Evolutionary conservation across 768 basidiomycete species (phyloP).

Genomic region (Calocera cornea): DNA sequence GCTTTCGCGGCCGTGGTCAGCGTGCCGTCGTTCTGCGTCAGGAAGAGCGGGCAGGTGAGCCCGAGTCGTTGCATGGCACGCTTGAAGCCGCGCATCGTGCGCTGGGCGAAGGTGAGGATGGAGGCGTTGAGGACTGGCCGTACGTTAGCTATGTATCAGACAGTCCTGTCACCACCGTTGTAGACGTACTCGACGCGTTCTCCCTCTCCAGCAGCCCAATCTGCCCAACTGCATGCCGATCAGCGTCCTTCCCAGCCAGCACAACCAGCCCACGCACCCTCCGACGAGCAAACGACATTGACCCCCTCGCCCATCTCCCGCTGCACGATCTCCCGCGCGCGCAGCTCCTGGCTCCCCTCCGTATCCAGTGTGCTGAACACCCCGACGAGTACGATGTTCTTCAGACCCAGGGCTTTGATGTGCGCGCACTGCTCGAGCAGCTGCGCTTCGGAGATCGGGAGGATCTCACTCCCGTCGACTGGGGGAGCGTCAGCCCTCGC

Average conservation of each 20-base stretch:
- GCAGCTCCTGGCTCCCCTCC: constrained; percentile 35
- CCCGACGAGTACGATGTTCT: constrained; percentile 34
- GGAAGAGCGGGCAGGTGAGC: constrained; percentile 32
- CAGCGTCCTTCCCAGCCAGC: background rate
- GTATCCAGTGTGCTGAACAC: constrained; percentile 23
- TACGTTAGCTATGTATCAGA: background rate
- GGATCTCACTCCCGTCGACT: constrained; percentile 35
- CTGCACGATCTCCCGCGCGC: constrained; percentile 33
- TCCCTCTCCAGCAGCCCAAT: constrained; percentile 50
- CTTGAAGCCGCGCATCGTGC: constrained; percentile 42
- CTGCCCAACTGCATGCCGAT: constrained; percentile 33
- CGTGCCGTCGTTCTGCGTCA: constrained; percentile 25
- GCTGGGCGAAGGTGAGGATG: constrained; percentile 43
- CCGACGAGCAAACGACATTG: constrained; percentile 41
- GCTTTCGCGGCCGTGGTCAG: constrained; percentile 28
- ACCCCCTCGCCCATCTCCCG: constrained; percentile 28
- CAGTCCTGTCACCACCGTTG: background rate
- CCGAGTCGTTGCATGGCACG: constrained; percentile 35
- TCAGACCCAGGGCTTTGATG: constrained; percentile 25
- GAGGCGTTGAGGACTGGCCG: constrained; percentile 49
- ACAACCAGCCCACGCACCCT: constrained; percentile 12
- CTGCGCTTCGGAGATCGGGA: constrained; percentile 32
- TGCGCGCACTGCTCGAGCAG: constrained; percentile 31
- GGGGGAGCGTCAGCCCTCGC: background rate
- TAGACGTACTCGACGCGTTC: constrained; percentile 31